These are phyloP conservation scores for Wallacemonas collosoma DNA, from an alignment of 208 protist species.

Conservation along the genomic window DNA sequence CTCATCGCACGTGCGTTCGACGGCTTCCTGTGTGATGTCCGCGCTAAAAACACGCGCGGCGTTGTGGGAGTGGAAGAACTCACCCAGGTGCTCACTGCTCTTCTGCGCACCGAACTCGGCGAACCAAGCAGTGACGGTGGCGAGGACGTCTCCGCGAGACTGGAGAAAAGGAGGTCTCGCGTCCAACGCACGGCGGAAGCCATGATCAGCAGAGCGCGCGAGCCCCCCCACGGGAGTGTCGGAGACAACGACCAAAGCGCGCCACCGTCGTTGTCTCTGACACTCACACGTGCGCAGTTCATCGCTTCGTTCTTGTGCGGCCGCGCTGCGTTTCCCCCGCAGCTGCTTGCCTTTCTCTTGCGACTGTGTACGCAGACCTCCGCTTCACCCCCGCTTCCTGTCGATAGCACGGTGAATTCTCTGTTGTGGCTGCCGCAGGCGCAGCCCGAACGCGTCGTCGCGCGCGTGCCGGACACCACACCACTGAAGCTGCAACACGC, in stretches of 20 bases:
- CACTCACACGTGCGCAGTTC: conserved; percentile 27
- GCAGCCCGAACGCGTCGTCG: background rate
- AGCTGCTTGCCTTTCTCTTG: conserved; percentile 32
- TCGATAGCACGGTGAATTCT: too few relatives aligned
- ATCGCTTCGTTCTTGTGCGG: conserved; percentile 31
- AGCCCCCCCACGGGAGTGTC: background rate
- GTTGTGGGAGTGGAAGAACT: conserved; percentile 26
- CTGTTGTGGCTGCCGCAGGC: background rate
- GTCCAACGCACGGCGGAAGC: conserved; percentile 10
- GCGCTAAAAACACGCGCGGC: conserved; percentile 20
- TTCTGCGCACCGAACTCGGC: background rate
- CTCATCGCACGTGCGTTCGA: conserved; percentile 19
- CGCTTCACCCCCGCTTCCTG: too few relatives aligned
- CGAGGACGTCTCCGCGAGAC: background rate
- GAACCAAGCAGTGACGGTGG: background rate
- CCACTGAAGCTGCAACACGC: background rate
- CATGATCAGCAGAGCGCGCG: conserved; percentile 24
- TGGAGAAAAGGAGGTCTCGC: background rate
- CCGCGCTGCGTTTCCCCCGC: conserved; percentile 33
- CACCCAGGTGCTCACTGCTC: conserved; percentile 3
- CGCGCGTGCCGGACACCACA: background rate
- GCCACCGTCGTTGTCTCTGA: background rate
- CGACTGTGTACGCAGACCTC: background rate
- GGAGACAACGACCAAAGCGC: background rate
- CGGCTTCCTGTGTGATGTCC: conserved; percentile 16